Evolutionary conservation across 1,284 basidiomycete species (phyloP).

Genomic region (Marasmius fiardii): DNA sequence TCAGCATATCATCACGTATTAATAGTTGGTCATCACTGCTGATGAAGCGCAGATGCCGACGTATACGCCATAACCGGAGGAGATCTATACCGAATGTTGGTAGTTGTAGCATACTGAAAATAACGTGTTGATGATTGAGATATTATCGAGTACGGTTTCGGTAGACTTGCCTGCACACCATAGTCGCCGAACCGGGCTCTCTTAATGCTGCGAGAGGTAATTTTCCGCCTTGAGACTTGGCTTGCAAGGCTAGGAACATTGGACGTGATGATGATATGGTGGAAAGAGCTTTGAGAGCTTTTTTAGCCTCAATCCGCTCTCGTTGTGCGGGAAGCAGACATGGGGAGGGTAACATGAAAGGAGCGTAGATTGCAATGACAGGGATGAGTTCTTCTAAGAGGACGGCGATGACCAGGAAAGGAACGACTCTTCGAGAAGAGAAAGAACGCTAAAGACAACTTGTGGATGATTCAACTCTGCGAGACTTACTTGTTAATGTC

Average conservation of each 20-base stretch:
- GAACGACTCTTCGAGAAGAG: slow-evolving; percentile 58
- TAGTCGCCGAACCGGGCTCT: slow-evolving; percentile 25
- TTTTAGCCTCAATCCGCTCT: slow-evolving; percentile 63
- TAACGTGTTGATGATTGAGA: background rate
- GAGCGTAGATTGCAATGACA: slow-evolving; percentile 83
- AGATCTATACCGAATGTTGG: slow-evolving; percentile 53
- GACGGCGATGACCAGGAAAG: slow-evolving; percentile 75
- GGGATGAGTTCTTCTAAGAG: slow-evolving; percentile 82
- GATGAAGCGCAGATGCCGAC: slow-evolving; percentile 51
- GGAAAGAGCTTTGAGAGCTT: slow-evolving; percentile 44
- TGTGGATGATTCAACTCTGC: background rate
- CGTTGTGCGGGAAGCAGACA: slow-evolving; percentile 84
- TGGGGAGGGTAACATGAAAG: slow-evolving; percentile 81
- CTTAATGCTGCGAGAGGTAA: slow-evolving; percentile 30
- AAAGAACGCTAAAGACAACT: background rate
- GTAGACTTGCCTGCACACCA: slow-evolving; percentile 38
- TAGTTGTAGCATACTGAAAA: slow-evolving; percentile 50
- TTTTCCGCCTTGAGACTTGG: slow-evolving; percentile 26
- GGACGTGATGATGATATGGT: slow-evolving; percentile 29
- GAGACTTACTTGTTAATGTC: slow-evolving; percentile 64
- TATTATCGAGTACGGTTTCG: background rate
- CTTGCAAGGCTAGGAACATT: slow-evolving; percentile 31
- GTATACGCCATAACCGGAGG: slow-evolving; percentile 52
- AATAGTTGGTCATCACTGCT: slow-evolving; percentile 59
- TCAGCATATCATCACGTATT: slow-evolving; percentile 43